These are phyloP conservation scores for Phytopythium chamaehyphon DNA, from an alignment of 352 stramenopile species.

Conservation along the genomic window DNA sequence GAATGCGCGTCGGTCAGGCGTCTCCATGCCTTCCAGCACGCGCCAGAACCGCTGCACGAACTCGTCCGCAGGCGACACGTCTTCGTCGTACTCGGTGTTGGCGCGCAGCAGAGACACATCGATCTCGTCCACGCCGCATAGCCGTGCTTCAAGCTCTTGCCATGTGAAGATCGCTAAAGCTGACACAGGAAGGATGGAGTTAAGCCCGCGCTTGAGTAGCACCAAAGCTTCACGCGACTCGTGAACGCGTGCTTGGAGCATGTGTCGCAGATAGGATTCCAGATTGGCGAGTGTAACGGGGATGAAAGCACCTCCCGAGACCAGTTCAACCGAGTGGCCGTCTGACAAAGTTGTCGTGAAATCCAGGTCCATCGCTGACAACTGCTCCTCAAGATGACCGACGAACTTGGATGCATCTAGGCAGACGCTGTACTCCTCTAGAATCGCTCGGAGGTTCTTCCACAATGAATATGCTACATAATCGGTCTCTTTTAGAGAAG, in stretches of 20 bases:
- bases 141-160: slow-evolving; percentile 63
- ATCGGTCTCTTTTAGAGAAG: slow-evolving; percentile 61
- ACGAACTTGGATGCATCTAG: not conserved
- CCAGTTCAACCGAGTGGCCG: slow-evolving; percentile 43
- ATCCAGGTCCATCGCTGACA: slow-evolving; percentile 60
- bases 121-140: slow-evolving; percentile 71
- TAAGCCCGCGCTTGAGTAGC: slow-evolving; percentile 69
- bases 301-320: slow-evolving; percentile 22
- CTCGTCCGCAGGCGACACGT: slow-evolving; percentile 50
- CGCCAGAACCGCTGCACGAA: slow-evolving; percentile 81
- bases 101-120: slow-evolving; percentile 63
- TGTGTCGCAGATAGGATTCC: slow-evolving; percentile 34
- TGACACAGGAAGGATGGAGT: slow-evolving; percentile 70
- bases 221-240: slow-evolving; percentile 53
- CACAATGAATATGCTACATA: slow-evolving; percentile 52
- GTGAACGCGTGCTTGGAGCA: slow-evolving; percentile 33
- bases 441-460: slow-evolving; percentile 33
- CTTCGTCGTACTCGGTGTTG: slow-evolving; percentile 86
- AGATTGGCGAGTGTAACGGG: slow-evolving; percentile 49
- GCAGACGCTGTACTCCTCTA: slow-evolving; percentile 14
- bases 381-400: slow-evolving; percentile 33
- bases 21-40: slow-evolving; percentile 49
- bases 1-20: slow-evolving; percentile 71
- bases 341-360: slow-evolving; percentile 80
- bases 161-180: slow-evolving; percentile 55